Evolutionary conservation across 140 eudicot genomes (phyloP), one percentile per base, ranked within the genome.

Genomic region (Anethum foeniculum): DNA sequence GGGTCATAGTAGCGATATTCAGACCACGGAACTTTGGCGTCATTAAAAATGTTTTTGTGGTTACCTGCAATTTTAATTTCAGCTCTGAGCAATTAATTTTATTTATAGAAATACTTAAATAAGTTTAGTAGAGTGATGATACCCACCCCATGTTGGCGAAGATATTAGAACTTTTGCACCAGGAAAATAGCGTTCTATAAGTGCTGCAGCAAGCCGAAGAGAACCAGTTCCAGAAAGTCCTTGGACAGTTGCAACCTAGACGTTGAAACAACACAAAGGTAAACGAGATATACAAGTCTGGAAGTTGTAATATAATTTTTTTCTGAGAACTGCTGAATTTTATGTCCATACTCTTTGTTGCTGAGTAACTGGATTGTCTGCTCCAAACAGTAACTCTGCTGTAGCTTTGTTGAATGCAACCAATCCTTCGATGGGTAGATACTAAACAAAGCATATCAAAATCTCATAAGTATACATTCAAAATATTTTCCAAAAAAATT

Each of bases 171-270:
- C 96, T 86, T 95, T 89, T 58, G 99, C 86, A 74, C 99, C 96
- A 16, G 99, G 96, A 82, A 95, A 95, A 82, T 95, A 95, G 78
- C 98, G 86, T 82, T 93, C 97, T 71, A 95, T 95, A 41, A 95
- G 84, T 34, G 92, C 99, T 52, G 98, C 99, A 82, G 96, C 99
- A 87, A 95, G 92, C 81, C 99, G 91, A 77, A 95, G 96, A 81
- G 99, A 95, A 52, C 99, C 99, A 86, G 99, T 95, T 56, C 98
- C 98, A 39, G 98, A 93, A 71, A 95, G 98, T 81, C 99, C 96
- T 85, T 95, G 99, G 83, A 95, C 87, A 67, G 99, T 95, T 30
- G 99, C 97, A 86, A 93, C 93, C 99, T 95, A 80, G 79, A 82
- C 52, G 75, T 44, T 32, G 52, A 78, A 19, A 48, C 43, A 58